These are phyloP conservation scores for Zymoseptoria brevis DNA, from an alignment of 2,329 filamentous ascomycete species.

Conservation along the genomic window DNA sequence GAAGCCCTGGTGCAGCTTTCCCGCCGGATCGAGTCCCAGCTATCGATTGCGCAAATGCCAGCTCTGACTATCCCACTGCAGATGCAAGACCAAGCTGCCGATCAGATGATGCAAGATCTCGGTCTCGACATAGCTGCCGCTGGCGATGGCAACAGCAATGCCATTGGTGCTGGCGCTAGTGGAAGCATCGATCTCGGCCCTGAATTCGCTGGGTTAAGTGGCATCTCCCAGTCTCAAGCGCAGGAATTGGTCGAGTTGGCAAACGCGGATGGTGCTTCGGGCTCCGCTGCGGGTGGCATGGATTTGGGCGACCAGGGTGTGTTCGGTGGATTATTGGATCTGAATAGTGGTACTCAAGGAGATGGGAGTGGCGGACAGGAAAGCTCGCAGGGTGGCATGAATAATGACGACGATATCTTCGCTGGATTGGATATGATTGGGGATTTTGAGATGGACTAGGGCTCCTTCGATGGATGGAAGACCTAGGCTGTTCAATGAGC, in stretches of 20 bases:
- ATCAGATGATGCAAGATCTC: constrained; percentile 31
- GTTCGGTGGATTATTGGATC: constrained; percentile 6
- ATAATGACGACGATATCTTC: constrained; percentile 34
- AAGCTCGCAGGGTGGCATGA: constrained; percentile 20
- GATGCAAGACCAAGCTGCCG: constrained; percentile 16
- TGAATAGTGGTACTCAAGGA: constrained; percentile 12
- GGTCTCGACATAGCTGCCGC: constrained; percentile 20
- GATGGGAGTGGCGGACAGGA: constrained; percentile 16
- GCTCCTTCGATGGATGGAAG: too few relatives aligned
- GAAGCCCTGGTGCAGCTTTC: constrained; percentile 32
- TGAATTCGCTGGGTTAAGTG: constrained; percentile 9
- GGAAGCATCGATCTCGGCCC: constrained; percentile 16
- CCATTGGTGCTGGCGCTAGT: constrained; percentile 12
- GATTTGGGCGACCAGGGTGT: constrained; percentile 14
- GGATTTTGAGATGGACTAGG: background rate
- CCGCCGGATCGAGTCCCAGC: constrained; percentile 27
- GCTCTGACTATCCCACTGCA: constrained; percentile 21
- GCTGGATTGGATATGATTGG: constrained; percentile 36
- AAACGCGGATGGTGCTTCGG: background rate
- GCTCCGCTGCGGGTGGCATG: constrained; percentile 14
- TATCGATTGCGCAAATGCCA: constrained; percentile 57
- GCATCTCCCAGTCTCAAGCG: constrained; percentile 6
- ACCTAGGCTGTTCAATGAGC: too few relatives aligned
- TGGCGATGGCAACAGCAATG: constrained; percentile 9
- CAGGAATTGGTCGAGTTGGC: constrained; percentile 19